Evolutionary conservation across 2,329 filamentous ascomycete genomes (phyloP), one percentile per base, ranked within the genome.

Genomic region (Akanthomyces lecanii): DNA sequence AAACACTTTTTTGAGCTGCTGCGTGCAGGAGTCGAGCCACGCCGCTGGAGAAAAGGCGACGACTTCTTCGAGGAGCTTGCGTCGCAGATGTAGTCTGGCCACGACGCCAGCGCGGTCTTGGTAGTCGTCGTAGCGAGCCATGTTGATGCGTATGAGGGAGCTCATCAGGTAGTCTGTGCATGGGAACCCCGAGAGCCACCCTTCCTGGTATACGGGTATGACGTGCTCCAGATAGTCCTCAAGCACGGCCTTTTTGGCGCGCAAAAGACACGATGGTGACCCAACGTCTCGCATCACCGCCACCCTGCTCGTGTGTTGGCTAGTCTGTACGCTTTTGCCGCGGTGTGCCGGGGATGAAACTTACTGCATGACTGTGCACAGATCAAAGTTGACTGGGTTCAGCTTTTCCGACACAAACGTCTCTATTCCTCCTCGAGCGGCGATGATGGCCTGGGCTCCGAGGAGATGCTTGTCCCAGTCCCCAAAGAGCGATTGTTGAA

Each of bases 401-500:
- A 23, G 6, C 14, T 58, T 38, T 14, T 62, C 58, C 16, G 23
- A 25, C n/a, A 51, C 38, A 7, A 64, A 33, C 5, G 23, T 5
- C 23, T 47, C 18, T 5, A 62, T 30, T 14, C 60, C 60, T n/a
- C 62, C 62, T n/a, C 65, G 54, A 1, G 63, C 36, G 4, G 63
- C 30, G 14, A 66, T 65, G 54, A 66, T 64, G 40, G 61, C 54
- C 14, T 62, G 62, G 12, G 65, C 65, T 4, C 63, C 65, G 3
- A 57, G 36, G 14, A 66, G 61, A 60, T 66, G 63, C 2, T 52
- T 56, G 4, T 52, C 42, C 65, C 64, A 67, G 7, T 61, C 53
- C 11, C 65, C 64, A 63, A 65, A 67, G 14, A 61, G 50, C 14
- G 64, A 67, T 25, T 67, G 65, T 25, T 66, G 64, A 11, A 66